These are phyloP conservation scores for Fusarium xyrophilum DNA, from an alignment of 2,329 filamentous ascomycete genomes.

Conservation along the genomic window DNA sequence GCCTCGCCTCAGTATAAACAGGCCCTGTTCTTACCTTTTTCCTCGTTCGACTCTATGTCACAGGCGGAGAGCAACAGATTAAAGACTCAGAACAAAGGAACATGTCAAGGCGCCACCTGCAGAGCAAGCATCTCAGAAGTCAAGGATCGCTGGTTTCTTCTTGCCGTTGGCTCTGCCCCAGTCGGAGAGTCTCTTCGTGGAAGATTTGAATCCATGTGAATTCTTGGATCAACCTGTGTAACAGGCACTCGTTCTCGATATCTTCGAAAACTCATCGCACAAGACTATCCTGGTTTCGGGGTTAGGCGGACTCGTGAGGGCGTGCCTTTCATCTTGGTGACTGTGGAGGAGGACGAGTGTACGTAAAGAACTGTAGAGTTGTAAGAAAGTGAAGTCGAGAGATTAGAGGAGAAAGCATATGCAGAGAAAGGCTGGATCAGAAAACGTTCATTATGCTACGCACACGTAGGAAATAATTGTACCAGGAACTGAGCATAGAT, in stretches of 20 bases:
- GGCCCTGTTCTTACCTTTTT: not conserved
- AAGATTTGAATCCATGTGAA: not conserved
- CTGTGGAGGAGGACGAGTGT: no score
- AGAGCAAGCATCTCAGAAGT: not conserved
- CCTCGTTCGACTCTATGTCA: not conserved
- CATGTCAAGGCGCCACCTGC: not conserved
- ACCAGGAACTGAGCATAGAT: not conserved
- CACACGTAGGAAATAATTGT: not conserved
- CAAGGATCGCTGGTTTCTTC: not conserved
- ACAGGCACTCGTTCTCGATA: no score
- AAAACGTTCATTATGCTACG: not conserved
- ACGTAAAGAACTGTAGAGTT: no score
- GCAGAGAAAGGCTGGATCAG: no score
- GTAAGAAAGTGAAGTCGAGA: not conserved
- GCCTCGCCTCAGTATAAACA: not conserved
- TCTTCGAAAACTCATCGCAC: not conserved
- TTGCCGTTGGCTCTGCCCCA: not conserved
- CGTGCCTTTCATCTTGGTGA: not conserved
- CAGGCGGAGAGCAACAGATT: not conserved
- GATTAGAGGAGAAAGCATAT: not conserved
- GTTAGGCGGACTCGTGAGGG: not conserved
- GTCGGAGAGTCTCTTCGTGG: not conserved
- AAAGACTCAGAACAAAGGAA: not conserved
- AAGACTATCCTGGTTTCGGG: not conserved
- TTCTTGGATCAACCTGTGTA: not conserved